phyloP scores from a whole-genome alignment of 805 yeast species.

The Wickerhamomyces mucosus region DNA sequence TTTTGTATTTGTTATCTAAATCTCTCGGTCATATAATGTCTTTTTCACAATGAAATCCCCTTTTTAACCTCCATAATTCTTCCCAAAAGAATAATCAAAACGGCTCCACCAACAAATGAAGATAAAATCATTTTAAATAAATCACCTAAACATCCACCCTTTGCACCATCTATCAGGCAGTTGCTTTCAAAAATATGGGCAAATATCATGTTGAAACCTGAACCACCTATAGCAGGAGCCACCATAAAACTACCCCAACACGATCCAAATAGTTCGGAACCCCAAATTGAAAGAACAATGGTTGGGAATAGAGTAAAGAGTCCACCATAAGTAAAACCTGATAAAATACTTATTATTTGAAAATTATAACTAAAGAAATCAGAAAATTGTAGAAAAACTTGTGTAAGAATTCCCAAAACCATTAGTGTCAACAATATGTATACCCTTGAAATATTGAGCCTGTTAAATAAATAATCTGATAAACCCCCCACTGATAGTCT shows the following conservation, averaged over 20 bases:
- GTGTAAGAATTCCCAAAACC: conserved; percentile 27
- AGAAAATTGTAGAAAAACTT: conserved; percentile 20
- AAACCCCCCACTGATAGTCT: conserved; percentile 58
- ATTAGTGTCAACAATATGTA: conserved; percentile 25
- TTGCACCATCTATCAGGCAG: conserved; percentile 9
- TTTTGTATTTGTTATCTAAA: too few species aligned
- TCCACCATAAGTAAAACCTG: conserved; percentile 76
- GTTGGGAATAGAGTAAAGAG: conserved; percentile 83
- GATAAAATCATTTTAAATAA: conserved; percentile 12
- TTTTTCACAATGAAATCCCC: conserved; percentile 1
- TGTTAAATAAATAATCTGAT: conserved; percentile 46
- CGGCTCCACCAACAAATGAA: conserved; percentile 7
- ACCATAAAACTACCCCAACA: conserved; percentile 87
- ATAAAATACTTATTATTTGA: conserved; percentile 32
- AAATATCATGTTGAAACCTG: conserved; percentile 57
- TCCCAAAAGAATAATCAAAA: conserved; percentile 14
- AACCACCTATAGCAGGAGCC: conserved; percentile 80
- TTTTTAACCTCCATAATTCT: conserved; percentile 11
- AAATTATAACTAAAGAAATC: conserved; percentile 14
- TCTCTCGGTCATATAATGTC: too few species aligned
- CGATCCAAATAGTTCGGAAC: conserved; percentile 79
- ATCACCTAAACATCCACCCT: conserved; percentile 9
- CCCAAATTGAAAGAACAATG: conserved; percentile 77
- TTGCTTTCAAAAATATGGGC: conserved; percentile 50
- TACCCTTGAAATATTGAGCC: conserved; percentile 19